Evolutionary conservation across 2,329 filamentous ascomycete species (phyloP), one percentile per base, ranked within the genome.

Genomic region (Daldinia eschscholtzii): DNA sequence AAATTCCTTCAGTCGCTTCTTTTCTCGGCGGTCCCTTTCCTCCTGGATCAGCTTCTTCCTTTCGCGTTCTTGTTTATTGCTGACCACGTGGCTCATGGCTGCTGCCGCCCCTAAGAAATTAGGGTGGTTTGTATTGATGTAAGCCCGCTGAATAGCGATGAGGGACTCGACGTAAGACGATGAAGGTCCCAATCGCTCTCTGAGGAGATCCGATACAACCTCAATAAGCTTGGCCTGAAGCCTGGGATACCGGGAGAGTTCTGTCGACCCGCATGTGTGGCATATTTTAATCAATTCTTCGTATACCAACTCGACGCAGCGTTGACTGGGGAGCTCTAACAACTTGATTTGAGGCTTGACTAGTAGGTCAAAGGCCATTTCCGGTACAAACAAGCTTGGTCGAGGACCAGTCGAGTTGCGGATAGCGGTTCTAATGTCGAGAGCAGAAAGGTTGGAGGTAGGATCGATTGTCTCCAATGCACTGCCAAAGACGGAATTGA

Each of bases 281-380:
- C 96, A 98, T 74, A 99, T 98, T 83, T 99, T 99, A 84, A 99
- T 99, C 50, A 99, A 87, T 81, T 99, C 96, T 80, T 99, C 96
- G 80, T 99, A 99, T 2, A 99, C 96, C 61, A 99, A 88, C 81
- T 99, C 96, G 57, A 99, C 96, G 77, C 96, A 99, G 75, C 96
- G 91, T 79, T 99, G 96, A 78, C 93, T 97, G 9, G 96, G 96
- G 28, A 96, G 90, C 79, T 99, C 96, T 30, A 99, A 85, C 60
- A 99, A 87, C 83, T 98, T 98, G 81, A 99, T 99, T 80, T 99
- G 96, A 30, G 96, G 96, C 82, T 99, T 99, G 52, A 99, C 96
- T 50, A 99, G 88, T 23, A 99, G 88, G 79, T 99, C 96, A 80
- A 99, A 99, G 0, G 96, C 96, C 83, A 99, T 91, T 80, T 99